Evolutionary conservation across 2,329 filamentous ascomycete genomes (phyloP).

Genomic region (Cladophialophora chaetospira): DNA sequence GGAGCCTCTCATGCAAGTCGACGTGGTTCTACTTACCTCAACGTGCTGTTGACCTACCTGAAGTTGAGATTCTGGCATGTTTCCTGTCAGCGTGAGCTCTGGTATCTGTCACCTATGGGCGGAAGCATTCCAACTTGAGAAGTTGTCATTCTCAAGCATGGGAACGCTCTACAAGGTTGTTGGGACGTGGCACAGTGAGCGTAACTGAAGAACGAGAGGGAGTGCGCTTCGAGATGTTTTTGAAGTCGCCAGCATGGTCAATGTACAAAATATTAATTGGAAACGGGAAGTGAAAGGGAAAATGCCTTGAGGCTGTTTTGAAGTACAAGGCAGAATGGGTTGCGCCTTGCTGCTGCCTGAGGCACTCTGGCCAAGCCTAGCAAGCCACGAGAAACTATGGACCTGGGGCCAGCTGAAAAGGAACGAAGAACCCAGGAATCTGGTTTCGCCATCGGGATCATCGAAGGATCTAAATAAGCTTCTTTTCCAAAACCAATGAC

Average conservation of each 20-base stretch:
- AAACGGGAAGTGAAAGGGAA: conserved; percentile 3
- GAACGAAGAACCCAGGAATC: neutral
- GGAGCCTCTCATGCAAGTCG: conserved; percentile 23
- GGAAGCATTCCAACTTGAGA: no score
- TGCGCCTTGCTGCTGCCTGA: conserved; percentile 28
- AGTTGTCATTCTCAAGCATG: no score
- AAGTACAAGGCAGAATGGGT: neutral
- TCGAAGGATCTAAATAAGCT: no score
- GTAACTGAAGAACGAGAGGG: neutral
- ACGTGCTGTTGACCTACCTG: neutral
- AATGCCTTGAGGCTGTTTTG: neutral
- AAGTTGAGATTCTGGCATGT: neutral
- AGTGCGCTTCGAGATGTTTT: neutral
- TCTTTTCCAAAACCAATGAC: no score
- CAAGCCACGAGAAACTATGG: neutral
- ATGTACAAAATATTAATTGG: neutral
- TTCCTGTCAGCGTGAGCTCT: neutral
- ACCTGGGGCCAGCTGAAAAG: neutral
- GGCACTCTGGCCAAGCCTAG: conserved; percentile 18
- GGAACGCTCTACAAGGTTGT: no score
- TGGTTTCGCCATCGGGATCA: neutral
- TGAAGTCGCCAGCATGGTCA: neutral
- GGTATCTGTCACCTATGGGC: no score
- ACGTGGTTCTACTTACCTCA: conserved; percentile 21
- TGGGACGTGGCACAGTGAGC: no score